Base-by-base conservation (phyloP, 2,329 filamentous ascomycete species). In the Orbilia oligospora region DNA sequence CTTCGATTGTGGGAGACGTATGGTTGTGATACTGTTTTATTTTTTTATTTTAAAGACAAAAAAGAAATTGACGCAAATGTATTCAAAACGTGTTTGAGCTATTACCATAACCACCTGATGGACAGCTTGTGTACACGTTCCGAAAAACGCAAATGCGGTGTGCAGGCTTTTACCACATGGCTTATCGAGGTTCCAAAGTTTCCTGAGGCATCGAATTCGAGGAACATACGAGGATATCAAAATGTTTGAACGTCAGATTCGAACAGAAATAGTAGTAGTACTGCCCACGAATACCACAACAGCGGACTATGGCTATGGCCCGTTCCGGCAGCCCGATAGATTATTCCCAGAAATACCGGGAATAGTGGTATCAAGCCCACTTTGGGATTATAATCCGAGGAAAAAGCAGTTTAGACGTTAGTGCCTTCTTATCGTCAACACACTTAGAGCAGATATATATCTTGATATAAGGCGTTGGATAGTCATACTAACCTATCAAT, bases 61-160 rank as follows among this genome's bases (percentile, higher is more conserved):
- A 5, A 1, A 36, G 20, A 73, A 75, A 75, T 18, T 41, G 70
- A 70, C 71, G 55, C 71, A 76, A 76, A 76, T n/a, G 12, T 5
- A 65, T 64, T 69, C 44, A 70, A 76, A 76, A 76, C 8, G 12
- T 14, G 12, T 38, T 38, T 14, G 36, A 38, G 36, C 9, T 14
- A 38, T 2, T 38, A 38, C 36, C n/a, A n/a, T n/a, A n/a, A n/a
- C n/a, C n/a, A n/a, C n/a, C n/a, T n/a, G n/a, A n/a, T n/a, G n/a
- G n/a, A n/a, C n/a, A n/a, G n/a, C n/a, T n/a, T n/a, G n/a, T n/a
- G n/a, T n/a, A n/a, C n/a, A n/a, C n/a, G n/a, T n/a, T n/a, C n/a
- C n/a, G n/a, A n/a, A n/a, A n/a, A n/a, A n/a, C n/a, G n/a, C n/a
- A n/a, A n/a, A n/a, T n/a, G n/a, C n/a, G n/a, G n/a, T n/a, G n/a